Evolutionary conservation across 208 protist genomes (phyloP).

Genomic region (Ichthyophonus hoferi): DNA sequence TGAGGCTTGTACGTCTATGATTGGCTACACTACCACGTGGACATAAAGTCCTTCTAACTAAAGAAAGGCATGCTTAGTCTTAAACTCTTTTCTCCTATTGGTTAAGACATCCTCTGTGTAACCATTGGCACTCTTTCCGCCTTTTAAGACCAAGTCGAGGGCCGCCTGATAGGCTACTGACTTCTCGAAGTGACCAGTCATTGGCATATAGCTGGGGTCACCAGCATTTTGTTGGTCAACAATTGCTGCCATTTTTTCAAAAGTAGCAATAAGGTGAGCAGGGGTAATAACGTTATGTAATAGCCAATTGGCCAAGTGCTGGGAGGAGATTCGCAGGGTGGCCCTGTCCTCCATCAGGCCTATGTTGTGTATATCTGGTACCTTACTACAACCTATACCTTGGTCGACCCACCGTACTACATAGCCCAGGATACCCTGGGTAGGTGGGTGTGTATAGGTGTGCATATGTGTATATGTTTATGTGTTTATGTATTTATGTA

Average conservation of each 20-base stretch:
- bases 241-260: slow-evolving; percentile 24
- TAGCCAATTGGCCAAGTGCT: slow-evolving; percentile 32
- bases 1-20: too few relatives aligned
- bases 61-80: neutral
- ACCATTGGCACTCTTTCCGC: slow-evolving; percentile 10
- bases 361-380: slow-evolving; percentile 16
- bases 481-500: neutral
- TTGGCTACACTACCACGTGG: too few relatives aligned
- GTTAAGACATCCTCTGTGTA: slow-evolving; percentile 19
- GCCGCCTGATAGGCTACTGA: neutral
- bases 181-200: slow-evolving; percentile 1
- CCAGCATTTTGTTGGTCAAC: slow-evolving; percentile 22
- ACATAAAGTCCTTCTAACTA: too few relatives aligned
- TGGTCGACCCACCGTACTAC: slow-evolving; percentile 32
- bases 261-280: neutral
- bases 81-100: neutral
- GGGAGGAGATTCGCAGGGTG: neutral
- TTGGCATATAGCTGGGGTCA: neutral
- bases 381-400: slow-evolving; percentile 24
- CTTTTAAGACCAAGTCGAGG: slow-evolving; percentile 16
- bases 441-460: neutral
- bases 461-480: neutral
- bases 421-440: slow-evolving; percentile 24
- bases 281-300: neutral
- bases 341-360: slow-evolving; percentile 30